Evolutionary conservation across 768 basidiomycete species (phyloP), one percentile per base, ranked within the genome.

Genomic region (Russula dissimulans): DNA sequence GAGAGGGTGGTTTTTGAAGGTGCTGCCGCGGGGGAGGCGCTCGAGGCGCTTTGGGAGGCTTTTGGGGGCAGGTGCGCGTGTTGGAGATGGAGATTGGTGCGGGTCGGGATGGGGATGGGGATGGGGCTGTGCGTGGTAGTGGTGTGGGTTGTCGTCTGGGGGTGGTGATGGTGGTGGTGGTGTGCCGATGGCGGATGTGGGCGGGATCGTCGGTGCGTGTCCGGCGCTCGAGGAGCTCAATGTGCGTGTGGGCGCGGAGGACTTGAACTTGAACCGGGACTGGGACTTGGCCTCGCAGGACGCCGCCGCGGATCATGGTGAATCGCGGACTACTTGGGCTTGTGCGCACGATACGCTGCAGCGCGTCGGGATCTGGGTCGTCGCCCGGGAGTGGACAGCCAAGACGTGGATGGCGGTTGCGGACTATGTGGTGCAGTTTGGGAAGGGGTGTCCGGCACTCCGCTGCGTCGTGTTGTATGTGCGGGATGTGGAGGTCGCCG

Each of bases 201-300:
- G 38, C 22, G 10, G 8, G 31, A 32, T 65, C 17, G n/a, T 56
- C n/a, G 18, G 22, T 2, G 57, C 45, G 34, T 65, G 61, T 51
- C 38, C 54, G 4, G 61, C 22, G 36, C 54, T 65, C n/a, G 39
- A 51, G 15, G 61, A 59, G 54, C 43, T 62, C 32, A 56, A 65
- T 43, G 45, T 63, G 49, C 45, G 39, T 22, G 36, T 54, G 15
- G 17, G 41, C 29, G 18, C 15, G n/a, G 31, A 12, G 39, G n/a
- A 12, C 11, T 32, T 54, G 17, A n/a, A 42, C 17, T 3, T 8
- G 29, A 2, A 9, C 47, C 9, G 7, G 14, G 6, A 11, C n/a
- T 2, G 15, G 22, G 22, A 26, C 34, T 50, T 22, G 36, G 36
- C 38, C 17, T 47, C 9, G 11, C 39, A 11, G 39, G 39, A 41